Evolutionary conservation across 2,329 filamentous ascomycete genomes (phyloP).

Genomic region (Colletotrichum abscissum): DNA sequence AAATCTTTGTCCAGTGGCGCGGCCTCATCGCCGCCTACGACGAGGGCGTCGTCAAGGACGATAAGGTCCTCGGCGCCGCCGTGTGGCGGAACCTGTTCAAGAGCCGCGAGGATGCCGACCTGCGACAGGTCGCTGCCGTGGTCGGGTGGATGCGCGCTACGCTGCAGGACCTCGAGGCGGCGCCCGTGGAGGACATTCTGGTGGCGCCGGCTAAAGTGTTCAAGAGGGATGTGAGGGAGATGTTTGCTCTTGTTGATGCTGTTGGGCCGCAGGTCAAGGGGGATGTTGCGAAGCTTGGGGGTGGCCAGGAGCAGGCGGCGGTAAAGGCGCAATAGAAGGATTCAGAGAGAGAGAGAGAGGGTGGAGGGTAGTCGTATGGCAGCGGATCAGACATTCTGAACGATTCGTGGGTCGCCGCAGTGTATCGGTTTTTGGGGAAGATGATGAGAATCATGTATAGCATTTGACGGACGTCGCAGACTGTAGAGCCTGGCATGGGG

Average conservation of each 20-base stretch:
- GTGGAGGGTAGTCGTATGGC: conserved; percentile 13
- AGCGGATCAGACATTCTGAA: neutral
- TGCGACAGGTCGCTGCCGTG: conserved; percentile 62
- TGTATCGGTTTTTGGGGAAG: neutral
- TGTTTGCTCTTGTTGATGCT: conserved; percentile 51
- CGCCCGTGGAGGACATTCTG: conserved; percentile 57
- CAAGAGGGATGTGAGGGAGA: conserved; percentile 51
- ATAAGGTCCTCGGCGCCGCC: conserved; percentile 82
- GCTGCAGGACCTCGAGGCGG: conserved; percentile 60
- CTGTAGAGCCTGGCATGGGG: neutral
- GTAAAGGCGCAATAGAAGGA: conserved; percentile 31
- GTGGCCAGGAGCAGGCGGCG: conserved; percentile 33
- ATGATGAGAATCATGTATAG: neutral
- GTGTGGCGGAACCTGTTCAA: conserved; percentile 96
- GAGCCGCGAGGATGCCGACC: conserved; percentile 65
- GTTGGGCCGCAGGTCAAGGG: conserved; percentile 37
- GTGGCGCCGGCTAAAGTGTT: conserved; percentile 54
- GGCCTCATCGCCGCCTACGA: conserved; percentile 87
- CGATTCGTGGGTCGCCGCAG: neutral
- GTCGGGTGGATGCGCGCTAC: conserved; percentile 67
- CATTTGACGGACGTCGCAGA: neutral
- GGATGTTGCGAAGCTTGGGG: conserved; percentile 13
- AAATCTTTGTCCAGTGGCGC: conserved; percentile 93
- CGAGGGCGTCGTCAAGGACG: conserved; percentile 81
- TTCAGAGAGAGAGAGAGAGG: too few relatives aligned